phyloP scores from a whole-genome alignment of 2,329 filamentous ascomycete species.

The Camillea tinctor region DNA sequence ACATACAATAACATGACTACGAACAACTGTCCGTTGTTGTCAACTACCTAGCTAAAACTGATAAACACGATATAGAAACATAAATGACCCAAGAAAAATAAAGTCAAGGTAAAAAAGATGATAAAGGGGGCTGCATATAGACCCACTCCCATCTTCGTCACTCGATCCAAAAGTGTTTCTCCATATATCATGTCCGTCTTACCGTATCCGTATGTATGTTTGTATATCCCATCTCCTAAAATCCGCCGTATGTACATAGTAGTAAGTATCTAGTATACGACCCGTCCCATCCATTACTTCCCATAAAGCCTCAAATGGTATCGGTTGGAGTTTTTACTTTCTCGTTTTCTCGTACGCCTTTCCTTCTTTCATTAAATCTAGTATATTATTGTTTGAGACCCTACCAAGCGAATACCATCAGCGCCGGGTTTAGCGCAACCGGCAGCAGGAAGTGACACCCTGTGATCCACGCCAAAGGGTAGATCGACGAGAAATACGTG shows the following conservation, averaged over 20 bases:
- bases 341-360: background rate
- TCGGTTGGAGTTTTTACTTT: background rate
- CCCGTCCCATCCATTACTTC: background rate
- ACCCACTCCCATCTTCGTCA: background rate
- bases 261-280: background rate
- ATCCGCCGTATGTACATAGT: background rate
- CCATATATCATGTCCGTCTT: background rate
- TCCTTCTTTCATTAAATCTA: background rate
- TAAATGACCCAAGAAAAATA: background rate
- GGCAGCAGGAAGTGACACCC: constrained; percentile 57
- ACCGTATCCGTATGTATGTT: background rate
- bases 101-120: background rate
- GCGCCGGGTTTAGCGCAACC: constrained; percentile 58
- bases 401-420: constrained; percentile 64
- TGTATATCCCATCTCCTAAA: background rate
- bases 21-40: no score
- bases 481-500: constrained; percentile 57
- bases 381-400: background rate
- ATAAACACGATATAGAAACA: background rate
- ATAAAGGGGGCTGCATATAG: background rate
- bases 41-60: no score
- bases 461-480: constrained; percentile 52
- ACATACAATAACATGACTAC: no score
- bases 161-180: background rate
- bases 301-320: background rate